Evolutionary conservation across 2,329 filamentous ascomycete species (phyloP), one percentile per base, ranked within the genome.

Genomic region (Stagonosporopsis tanaceti): DNA sequence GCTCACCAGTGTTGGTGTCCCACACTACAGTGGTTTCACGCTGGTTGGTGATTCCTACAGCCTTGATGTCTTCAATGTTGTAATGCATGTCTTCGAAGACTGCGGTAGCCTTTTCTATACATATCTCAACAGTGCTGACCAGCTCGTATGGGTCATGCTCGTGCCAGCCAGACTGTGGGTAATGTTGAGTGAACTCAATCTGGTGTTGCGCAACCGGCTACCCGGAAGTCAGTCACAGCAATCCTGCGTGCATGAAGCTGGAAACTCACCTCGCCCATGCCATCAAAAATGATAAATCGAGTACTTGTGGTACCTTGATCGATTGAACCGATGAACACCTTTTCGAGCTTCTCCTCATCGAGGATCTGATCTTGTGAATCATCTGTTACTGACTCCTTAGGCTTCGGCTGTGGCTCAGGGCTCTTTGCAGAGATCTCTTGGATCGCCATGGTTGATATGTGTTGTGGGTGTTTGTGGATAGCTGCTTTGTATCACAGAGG

Each of bases 261-360:
- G 17, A 11, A 17, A 46, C 50, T 50, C 35, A 59, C 56, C 35
- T 59, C 87, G 53, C 93, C 92, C 39, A 85, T 80, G 63, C 87
- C 87, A 77, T 96, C 88, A 79, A 97, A 97, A 72, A 97, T 93
- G 67, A 97, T 85, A 78, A 97, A 97, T 35, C 93, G 86, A 32
- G 92, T 91, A 57, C 90, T 94, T 30, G 93, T 97, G 12, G 93
- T 97, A 57, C 93, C 93, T 71, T 96, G 92, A 73, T 97, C 93
- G 73, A 97, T 93, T 66, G 90, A 91, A 59, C 92, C 93, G 59
- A 96, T 89, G 70, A 91, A 96, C 78, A 85, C 85, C 54, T 88
- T 78, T 38, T 79, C 75, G 52, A 74, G 51, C 52, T 72, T 76
- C 38, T 68, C 59, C 52, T 76, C 73, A 46, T 75, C 69, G 24